These are phyloP conservation scores for Flaveria linearis DNA, from an alignment of 129 eudicot genomes.

Conservation along the genomic window DNA sequence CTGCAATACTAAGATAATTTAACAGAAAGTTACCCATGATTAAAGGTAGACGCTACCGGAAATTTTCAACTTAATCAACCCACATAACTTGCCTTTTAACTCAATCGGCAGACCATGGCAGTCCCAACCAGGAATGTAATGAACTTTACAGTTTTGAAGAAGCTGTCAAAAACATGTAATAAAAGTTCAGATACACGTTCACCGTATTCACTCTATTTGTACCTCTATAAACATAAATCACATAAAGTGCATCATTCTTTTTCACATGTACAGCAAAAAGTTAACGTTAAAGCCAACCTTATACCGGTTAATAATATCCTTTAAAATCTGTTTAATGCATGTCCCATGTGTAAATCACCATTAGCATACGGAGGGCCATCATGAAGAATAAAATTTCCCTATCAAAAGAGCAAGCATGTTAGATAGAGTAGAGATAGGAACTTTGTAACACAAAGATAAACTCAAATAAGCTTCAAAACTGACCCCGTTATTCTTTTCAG, in stretches of 20 bases:
- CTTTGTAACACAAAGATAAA: background rate
- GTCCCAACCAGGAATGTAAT: constrained; percentile 97
- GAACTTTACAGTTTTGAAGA: constrained; percentile 82
- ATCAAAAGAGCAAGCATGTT: constrained; percentile 30
- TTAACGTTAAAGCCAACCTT: constrained; percentile 50
- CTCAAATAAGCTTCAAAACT: constrained; percentile 26
- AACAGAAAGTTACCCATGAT: constrained; percentile 23
- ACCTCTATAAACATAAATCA: background rate
- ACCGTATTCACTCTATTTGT: background rate
- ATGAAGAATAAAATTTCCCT: constrained; percentile 87
- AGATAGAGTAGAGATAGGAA: constrained; percentile 24
- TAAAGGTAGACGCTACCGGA: constrained; percentile 20
- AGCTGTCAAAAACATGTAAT: constrained; percentile 56
- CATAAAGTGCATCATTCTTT: constrained; percentile 6
- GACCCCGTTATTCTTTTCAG: constrained; percentile 81
- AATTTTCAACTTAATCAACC: constrained; percentile 8
- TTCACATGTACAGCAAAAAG: background rate
- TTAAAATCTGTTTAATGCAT: constrained; percentile 93
- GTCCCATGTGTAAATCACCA: constrained; percentile 98
- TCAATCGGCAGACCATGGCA: constrained; percentile 99
- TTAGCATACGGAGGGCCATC: constrained; percentile 99
- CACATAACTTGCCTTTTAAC: constrained; percentile 74
- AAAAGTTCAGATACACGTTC: constrained; percentile 4
- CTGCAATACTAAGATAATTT: constrained; percentile 75
- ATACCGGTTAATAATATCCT: constrained; percentile 93